Conservation (phyloP, 2,329 filamentous ascomycete species). For the Lasiodiplodia sp. region DNA sequence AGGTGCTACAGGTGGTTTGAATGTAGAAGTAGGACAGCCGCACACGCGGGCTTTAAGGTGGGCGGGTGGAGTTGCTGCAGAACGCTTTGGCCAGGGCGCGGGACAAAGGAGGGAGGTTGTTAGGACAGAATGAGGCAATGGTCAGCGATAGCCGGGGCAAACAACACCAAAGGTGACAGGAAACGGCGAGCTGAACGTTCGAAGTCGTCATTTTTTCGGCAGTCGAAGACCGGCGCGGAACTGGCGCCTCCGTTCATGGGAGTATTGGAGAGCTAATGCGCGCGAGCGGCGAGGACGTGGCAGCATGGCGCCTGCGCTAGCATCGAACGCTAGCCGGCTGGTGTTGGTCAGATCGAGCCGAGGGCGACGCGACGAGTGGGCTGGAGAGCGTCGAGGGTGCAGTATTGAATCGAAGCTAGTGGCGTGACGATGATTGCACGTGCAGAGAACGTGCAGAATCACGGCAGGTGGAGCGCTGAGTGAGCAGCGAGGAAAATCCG, state of each 20-base stretch:
- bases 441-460: not conserved
- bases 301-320: constrained; percentile 6
- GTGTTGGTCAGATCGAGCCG: not conserved
- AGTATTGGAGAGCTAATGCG: constrained; percentile 3
- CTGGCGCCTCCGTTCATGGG: not conserved
- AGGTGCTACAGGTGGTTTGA: not conserved
- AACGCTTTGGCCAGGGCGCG: not conserved
- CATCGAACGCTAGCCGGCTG: not conserved
- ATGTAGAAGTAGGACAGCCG: constrained; percentile 5
- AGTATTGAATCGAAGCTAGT: not conserved
- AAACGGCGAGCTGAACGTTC: constrained; percentile 12
- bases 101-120: not conserved
- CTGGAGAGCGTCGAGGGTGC: not conserved
- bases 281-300: not conserved
- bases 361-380: not conserved
- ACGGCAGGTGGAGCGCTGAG: constrained; percentile 1
- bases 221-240: not conserved
- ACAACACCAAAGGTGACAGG: not conserved
- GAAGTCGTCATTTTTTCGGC: not conserved
- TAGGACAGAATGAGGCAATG: not conserved
- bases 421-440: constrained; percentile 2
- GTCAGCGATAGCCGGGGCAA: not conserved
- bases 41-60: constrained; percentile 13
- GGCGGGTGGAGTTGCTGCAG: not conserved
- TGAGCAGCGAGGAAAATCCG: not conserved